Conservation (phyloP, 352 stramenopile genomes). For the Globisporangium orthogonon region DNA sequence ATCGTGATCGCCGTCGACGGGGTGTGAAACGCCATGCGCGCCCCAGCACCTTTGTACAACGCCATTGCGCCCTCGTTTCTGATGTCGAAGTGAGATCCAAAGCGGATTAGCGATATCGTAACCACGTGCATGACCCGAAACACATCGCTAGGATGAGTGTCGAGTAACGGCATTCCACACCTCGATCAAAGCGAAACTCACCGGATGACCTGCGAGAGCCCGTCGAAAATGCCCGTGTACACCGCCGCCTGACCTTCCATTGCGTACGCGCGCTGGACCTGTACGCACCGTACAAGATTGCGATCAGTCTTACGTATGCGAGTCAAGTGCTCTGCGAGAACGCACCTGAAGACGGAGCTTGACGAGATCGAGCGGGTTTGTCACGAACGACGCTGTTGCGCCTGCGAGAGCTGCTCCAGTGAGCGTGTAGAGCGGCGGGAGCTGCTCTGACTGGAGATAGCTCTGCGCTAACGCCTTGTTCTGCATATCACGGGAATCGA, state of each 20-base stretch:
- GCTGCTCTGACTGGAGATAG: constrained; percentile 30
- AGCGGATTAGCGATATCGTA: not conserved
- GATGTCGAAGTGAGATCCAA: constrained; percentile 12
- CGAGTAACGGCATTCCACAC: not conserved
- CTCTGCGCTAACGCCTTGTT: constrained; percentile 50
- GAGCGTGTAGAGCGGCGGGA: constrained; percentile 60
- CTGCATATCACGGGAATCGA: constrained; percentile 10
- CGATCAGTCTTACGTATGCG: not conserved
- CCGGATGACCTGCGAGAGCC: constrained; percentile 73
- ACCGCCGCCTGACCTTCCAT: constrained; percentile 18
- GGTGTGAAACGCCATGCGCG: constrained; percentile 93
- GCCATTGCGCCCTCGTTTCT: constrained; percentile 85
- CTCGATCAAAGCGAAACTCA: constrained; percentile 16
- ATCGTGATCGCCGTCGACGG: constrained; percentile 97
- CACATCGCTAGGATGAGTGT: constrained; percentile 3
- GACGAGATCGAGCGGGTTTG: constrained; percentile 95
- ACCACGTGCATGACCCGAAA: not conserved
- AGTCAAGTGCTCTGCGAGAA: no score
- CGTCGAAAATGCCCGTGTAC: constrained; percentile 83
- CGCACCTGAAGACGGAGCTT: constrained; percentile 94
- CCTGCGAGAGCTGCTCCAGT: constrained; percentile 77
- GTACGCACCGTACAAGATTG: constrained; percentile 10
- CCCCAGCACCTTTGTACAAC: constrained; percentile 93
- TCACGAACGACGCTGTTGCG: constrained; percentile 92
- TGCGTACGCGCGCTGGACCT: constrained; percentile 45